A percentile compares a stretch with the other conserved stretches of the same genome.
These are phyloP conservation scores for Wickerhamomyces sp. DNA, from an alignment of 1,139 yeast genomes.

Conservation along the genomic window DNA sequence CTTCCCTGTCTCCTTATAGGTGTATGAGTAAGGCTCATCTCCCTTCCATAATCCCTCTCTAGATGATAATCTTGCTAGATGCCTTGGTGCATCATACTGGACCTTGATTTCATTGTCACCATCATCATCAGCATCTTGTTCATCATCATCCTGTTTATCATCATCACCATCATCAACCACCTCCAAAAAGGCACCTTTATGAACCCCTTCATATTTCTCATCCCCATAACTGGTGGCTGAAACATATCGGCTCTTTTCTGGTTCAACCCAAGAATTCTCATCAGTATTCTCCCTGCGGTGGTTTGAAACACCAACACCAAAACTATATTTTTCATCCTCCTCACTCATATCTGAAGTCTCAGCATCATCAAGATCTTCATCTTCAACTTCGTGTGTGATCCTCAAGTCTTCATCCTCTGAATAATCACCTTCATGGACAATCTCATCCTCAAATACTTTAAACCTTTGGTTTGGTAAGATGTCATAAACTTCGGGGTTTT, in stretches of 20 bases:
- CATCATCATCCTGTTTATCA: neutral
- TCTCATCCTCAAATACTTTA: constrained; percentile 35
- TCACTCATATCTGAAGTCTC: neutral
- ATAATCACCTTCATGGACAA: constrained; percentile 25
- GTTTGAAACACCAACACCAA: too few relatives aligned
- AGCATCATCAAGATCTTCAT: neutral
- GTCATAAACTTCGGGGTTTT: constrained; percentile 44
- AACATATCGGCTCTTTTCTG: too few relatives aligned
- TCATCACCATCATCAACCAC: neutral
- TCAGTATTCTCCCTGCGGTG: too few relatives aligned
- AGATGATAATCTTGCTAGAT: constrained; percentile 58
- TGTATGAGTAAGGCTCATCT: constrained; percentile 44
- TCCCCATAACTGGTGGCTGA: too few relatives aligned
- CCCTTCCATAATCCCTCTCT: constrained; percentile 49
- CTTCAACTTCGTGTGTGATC: neutral
- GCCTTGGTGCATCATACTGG: constrained; percentile 57
- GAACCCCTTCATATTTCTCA: neutral
- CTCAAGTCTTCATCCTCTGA: neutral
- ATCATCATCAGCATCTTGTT: neutral
- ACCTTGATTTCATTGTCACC: constrained; percentile 29
- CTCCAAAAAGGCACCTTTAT: neutral
- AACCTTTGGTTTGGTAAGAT: constrained; percentile 39
- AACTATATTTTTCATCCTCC: too few relatives aligned
- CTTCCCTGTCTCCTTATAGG: constrained; percentile 41
- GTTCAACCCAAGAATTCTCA: too few relatives aligned